Conservation (phyloP, 2,329 filamentous ascomycete genomes). For the Pseudophaeomoniella oleicola region DNA sequence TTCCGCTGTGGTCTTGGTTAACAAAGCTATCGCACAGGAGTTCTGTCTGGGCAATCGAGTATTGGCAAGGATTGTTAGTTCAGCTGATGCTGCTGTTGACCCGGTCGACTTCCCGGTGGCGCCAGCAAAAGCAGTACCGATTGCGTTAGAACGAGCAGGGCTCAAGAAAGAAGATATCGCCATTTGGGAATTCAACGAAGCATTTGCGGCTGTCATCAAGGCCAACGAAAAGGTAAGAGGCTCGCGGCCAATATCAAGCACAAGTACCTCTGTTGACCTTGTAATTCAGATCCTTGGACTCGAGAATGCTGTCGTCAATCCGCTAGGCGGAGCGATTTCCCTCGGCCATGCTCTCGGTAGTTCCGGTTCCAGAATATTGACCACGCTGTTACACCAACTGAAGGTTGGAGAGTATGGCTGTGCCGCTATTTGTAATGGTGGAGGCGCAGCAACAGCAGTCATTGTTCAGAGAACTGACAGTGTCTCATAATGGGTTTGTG, state of each 20-base stretch:
- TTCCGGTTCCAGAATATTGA: conserved; percentile 81
- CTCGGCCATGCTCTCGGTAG: conserved; percentile 85
- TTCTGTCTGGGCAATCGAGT: conserved; percentile 67
- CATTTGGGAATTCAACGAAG: conserved; percentile 97
- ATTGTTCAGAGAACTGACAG: conserved; percentile 70
- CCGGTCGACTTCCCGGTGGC: conserved; percentile 90
- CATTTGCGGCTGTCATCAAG: conserved; percentile 89
- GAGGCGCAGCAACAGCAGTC: conserved; percentile 79
- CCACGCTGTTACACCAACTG: conserved; percentile 80
- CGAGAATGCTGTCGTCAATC: conserved; percentile 67
- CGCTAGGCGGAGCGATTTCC: conserved; percentile 79
- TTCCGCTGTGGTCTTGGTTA: conserved; percentile 74
- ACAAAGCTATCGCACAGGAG: conserved; percentile 62
- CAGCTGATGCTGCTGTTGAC: conserved; percentile 80
- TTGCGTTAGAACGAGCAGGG: conserved; percentile 75
- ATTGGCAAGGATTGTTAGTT: conserved; percentile 71
- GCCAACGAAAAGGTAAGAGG: conserved; percentile 76
- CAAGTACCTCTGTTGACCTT: conserved; percentile 2
- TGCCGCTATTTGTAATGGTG: conserved; percentile 93
- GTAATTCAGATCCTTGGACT: conserved; percentile 57
- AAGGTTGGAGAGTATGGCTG: conserved; percentile 87
- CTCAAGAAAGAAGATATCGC: conserved; percentile 85
- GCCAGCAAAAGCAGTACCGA: conserved; percentile 79
- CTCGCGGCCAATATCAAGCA: no score
- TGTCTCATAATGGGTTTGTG: conserved; percentile 21